Evolutionary conservation across 164 flowering plant genomes (phyloP).

Genomic region (Dillenia turbinata): DNA sequence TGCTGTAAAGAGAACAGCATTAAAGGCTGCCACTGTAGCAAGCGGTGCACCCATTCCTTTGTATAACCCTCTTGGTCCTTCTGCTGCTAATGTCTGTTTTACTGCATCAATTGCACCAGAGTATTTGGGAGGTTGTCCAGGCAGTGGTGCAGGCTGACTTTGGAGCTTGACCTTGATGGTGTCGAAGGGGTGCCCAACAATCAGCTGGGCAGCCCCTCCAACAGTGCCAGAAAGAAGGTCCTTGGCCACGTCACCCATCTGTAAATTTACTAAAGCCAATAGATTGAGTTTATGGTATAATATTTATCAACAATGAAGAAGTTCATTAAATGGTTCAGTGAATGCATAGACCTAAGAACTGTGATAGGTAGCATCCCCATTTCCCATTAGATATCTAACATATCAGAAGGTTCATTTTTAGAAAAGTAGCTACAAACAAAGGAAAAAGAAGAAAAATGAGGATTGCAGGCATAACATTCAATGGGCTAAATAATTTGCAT

Average conservation of each 20-base stretch:
- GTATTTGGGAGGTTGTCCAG: constrained; percentile 77
- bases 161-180: constrained; percentile 98
- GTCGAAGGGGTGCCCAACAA: constrained; percentile 93
- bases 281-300: too few relatives aligned
- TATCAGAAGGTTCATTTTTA: too few relatives aligned
- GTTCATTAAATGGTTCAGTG: too few relatives aligned
- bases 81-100: constrained; percentile 78
- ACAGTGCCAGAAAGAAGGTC: constrained; percentile 87
- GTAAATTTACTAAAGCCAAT: constrained; percentile 1
- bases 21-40: constrained; percentile 96
- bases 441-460: too few relatives aligned
- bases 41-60: constrained; percentile 99
- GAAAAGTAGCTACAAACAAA: too few relatives aligned
- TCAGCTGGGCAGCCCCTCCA: constrained; percentile 93
- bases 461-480: too few relatives aligned
- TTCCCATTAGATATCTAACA: too few relatives aligned
- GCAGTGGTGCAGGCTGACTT: constrained; percentile 89
- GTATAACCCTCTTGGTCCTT: constrained; percentile 80
- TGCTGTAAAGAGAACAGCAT: constrained; percentile 87
- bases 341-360: too few relatives aligned
- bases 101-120: constrained; percentile 95
- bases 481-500: too few relatives aligned
- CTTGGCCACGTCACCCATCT: constrained; percentile 97
- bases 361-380: too few relatives aligned
- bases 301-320: too few relatives aligned